Conservation (phyloP, 129 eudicot genomes). For the Daucus carota region DNA sequence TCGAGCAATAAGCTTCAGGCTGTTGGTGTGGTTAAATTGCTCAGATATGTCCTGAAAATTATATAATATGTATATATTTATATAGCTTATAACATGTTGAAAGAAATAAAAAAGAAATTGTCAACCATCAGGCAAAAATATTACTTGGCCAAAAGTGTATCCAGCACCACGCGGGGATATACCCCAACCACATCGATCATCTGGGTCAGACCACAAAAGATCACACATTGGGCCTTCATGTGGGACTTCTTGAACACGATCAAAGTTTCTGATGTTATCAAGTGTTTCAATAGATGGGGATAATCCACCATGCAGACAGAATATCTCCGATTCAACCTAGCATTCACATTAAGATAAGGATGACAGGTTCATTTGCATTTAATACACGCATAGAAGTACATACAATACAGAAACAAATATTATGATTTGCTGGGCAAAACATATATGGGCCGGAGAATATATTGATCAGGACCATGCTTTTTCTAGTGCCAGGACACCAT, state of each 20-base stretch:
- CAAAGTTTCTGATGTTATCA: slow-evolving; percentile 79
- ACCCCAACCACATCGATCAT: slow-evolving; percentile 99
- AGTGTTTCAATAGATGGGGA: slow-evolving; percentile 93
- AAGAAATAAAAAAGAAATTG: neutral
- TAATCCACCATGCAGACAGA: slow-evolving; percentile 91
- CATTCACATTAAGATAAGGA: neutral
- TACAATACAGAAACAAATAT: neutral
- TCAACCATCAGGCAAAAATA: neutral
- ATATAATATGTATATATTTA: too few relatives aligned
- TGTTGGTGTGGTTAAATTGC: slow-evolving; percentile 91
- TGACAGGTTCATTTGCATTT: neutral
- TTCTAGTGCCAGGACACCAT: neutral
- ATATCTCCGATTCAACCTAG: slow-evolving; percentile 93
- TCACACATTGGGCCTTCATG: slow-evolving; percentile 99
- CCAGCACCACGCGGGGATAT: slow-evolving; percentile 97
- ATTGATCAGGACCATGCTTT: too few relatives aligned
- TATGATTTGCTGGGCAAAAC: neutral
- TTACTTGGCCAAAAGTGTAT: slow-evolving; percentile 95
- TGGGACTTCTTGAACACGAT: slow-evolving; percentile 98
- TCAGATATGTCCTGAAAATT: slow-evolving; percentile 72
- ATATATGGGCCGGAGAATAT: neutral
- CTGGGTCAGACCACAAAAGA: slow-evolving; percentile 94
- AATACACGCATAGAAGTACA: neutral
- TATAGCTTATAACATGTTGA: neutral
- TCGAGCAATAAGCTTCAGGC: slow-evolving; percentile 78